Evolutionary conservation across 108 stramenopile genomes (phyloP).

Genomic region (Nitzschia sp.): DNA sequence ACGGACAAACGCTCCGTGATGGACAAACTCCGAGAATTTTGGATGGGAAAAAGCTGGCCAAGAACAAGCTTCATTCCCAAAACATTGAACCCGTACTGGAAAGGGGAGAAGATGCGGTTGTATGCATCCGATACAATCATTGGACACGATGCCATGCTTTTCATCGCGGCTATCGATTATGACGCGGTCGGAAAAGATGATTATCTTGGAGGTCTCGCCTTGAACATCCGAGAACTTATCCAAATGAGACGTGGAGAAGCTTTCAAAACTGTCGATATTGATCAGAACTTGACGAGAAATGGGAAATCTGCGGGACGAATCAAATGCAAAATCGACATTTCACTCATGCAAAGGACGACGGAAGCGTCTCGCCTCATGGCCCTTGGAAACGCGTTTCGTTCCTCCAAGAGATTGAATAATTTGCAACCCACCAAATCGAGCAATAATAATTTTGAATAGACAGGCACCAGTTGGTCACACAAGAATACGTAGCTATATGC

Average conservation of each 20-base stretch:
- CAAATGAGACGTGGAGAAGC: not conserved
- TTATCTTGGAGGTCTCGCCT: slow-evolving; percentile 47
- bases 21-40: slow-evolving; percentile 33
- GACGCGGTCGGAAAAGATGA: slow-evolving; percentile 52
- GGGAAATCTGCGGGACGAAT: slow-evolving; percentile 20
- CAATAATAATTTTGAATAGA: too few relatives aligned
- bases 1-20: slow-evolving; percentile 27
- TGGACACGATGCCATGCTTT: slow-evolving; percentile 44
- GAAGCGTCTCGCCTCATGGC: too few relatives aligned
- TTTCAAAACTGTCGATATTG: slow-evolving; percentile 3
- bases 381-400: too few relatives aligned
- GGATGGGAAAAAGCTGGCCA: slow-evolving; percentile 41
- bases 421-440: too few relatives aligned
- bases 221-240: slow-evolving; percentile 47
- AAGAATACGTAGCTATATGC: too few relatives aligned
- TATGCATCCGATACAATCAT: slow-evolving; percentile 5
- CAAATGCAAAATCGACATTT: slow-evolving; percentile 16
- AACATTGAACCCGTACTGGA: slow-evolving; percentile 36
- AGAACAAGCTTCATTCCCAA: slow-evolving; percentile 35
- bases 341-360: not conserved
- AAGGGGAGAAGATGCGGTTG: slow-evolving; percentile 18
- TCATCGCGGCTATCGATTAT: slow-evolving; percentile 53
- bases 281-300: not conserved
- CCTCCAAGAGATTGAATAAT: too few relatives aligned
- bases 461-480: too few relatives aligned